Evolutionary conservation across 768 basidiomycete species (phyloP), one percentile per base, ranked within the genome.

Genomic region (Mycena crocata): DNA sequence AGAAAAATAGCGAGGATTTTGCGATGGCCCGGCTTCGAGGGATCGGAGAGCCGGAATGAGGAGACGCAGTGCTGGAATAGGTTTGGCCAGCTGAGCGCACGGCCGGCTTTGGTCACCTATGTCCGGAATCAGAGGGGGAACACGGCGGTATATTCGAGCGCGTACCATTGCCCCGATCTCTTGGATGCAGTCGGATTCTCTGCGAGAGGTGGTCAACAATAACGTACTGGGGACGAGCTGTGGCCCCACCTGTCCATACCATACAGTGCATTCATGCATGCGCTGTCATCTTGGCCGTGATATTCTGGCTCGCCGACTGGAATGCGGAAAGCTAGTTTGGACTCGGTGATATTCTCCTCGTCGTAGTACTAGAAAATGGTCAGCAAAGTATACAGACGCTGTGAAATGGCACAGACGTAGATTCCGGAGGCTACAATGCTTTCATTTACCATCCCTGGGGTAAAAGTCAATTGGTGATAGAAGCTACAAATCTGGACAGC

Each of bases 1-100:
- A 83, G 77, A 73, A 80, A 80, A 62, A 82, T 70, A 14, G 75
- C 75, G 40, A 83, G 71, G 39, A 83, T 82, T 68, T 81, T 83
- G 55, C 81, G 78, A 51, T 80, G 74, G 5, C 81, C 82, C 0
- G 79, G 80, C 62, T 76, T 76, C 28, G 76, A 69, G 1, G 66
- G 52, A 56, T 83, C 79, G 15, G 57, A 65, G 31, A 82, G 78
- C 54, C 74, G 48, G 70, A 83, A 83, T 6, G 77, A 69, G 31
- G 74, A 76, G 30, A 82, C 78, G 28, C 72, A 72, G 67, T 82
- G 80, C 56, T 82, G 81, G 57, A 77, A 80, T 9, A 78, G 57
- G 69, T 82, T 81, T 9, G 80, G 81, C 70, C 81, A 82, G 21
- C 75, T 74, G 51, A 83, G 71, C 50, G 74, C 74, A n/a, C 77